Conservation (phyloP, 179 eudicot species). For the Vitellaria paradoxa region DNA sequence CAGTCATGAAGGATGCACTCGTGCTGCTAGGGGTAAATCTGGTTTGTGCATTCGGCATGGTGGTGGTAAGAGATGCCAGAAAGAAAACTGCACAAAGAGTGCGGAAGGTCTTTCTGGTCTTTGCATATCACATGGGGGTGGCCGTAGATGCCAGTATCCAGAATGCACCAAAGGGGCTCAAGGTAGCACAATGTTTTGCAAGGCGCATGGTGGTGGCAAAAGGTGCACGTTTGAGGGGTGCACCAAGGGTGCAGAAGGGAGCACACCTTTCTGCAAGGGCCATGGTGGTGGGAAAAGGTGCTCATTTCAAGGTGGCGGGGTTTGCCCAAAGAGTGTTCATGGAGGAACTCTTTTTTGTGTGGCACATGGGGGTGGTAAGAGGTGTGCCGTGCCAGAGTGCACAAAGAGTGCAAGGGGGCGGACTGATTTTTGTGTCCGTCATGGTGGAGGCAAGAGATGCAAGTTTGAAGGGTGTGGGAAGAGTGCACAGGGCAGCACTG, state of each 20-base stretch:
- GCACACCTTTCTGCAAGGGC: slow-evolving; percentile 91
- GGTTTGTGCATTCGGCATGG: slow-evolving; percentile 95
- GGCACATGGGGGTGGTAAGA: slow-evolving; percentile 96
- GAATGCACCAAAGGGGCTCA: slow-evolving; percentile 92
- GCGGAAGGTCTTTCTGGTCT: slow-evolving; percentile 98
- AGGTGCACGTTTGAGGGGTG: slow-evolving; percentile 80
- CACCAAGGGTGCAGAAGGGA: slow-evolving; percentile 92
- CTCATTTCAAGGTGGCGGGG: slow-evolving; percentile 55
- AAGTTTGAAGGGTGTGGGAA: slow-evolving; percentile 71
- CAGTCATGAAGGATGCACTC: slow-evolving; percentile 67
- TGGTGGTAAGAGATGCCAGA: slow-evolving; percentile 91
- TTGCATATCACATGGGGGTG: slow-evolving; percentile 97
- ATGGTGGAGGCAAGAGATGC: slow-evolving; percentile 96
- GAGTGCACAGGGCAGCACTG: slow-evolving; percentile 98
- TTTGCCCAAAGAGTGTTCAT: slow-evolving; percentile 93
- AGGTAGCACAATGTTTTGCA: slow-evolving; percentile 95
- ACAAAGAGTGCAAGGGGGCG: slow-evolving; percentile 94
- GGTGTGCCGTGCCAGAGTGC: slow-evolving; percentile 78
- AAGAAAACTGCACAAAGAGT: slow-evolving; percentile 77
- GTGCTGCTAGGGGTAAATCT: slow-evolving; percentile 90
- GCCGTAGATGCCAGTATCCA: slow-evolving; percentile 77
- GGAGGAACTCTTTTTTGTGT: slow-evolving; percentile 93
- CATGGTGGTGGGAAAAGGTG: slow-evolving; percentile 98
- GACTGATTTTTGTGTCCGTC: slow-evolving; percentile 88
- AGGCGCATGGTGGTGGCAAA: slow-evolving; percentile 97